Base-by-base conservation (phyloP, 139 green algal genomes). In the Asterochloris sp. region DNA sequence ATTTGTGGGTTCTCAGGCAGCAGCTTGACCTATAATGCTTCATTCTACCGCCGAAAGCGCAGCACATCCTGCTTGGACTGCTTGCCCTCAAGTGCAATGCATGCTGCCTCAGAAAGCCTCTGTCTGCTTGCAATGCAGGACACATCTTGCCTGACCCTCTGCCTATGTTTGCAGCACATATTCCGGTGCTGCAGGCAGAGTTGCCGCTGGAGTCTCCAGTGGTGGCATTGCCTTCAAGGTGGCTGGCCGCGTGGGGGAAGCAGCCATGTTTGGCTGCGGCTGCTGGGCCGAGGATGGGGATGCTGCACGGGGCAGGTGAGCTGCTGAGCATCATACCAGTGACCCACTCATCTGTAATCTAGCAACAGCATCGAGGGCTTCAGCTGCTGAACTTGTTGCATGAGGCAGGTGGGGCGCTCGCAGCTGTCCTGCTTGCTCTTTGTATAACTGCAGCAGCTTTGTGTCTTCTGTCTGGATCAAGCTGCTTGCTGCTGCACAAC, bases 171-270 rank as follows among this genome's bases (percentile, higher is more conserved):
- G 66, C 16, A 78, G 10, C 38, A 54, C 38, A 2, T 54, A 6
- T 6, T 54, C 38, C 10, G 38, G 23, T 23, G 0, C 60, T 74
- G 62, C 38, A 90, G 92, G 94, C 10, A 47, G 29, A 17, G 78
- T 94, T 60, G 92, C 92, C 12, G 84, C 91, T 10, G 95, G 91
- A 0, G 94, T 98, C 26, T 97, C 92, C 16, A 95, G 89, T 29
- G 94, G 94, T 9, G 94, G 94, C 74, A 94, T 98, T 68, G 91
- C 90, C 0, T 78, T 98, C 83, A 98, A 98, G 83, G 38, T 76
- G 28, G 74, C 86, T 0, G 94, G 94, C 0, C 83, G 94, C 2
- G 88, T 98, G 12, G 94, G 94, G 0, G 94, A 98, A 87, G 94
- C 94, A 24, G 95, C 93, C 9, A 63, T 93, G 60, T 90, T 88